Conservation (phyloP, 2,329 filamentous ascomycete species). For the Penicillium sp. region DNA sequence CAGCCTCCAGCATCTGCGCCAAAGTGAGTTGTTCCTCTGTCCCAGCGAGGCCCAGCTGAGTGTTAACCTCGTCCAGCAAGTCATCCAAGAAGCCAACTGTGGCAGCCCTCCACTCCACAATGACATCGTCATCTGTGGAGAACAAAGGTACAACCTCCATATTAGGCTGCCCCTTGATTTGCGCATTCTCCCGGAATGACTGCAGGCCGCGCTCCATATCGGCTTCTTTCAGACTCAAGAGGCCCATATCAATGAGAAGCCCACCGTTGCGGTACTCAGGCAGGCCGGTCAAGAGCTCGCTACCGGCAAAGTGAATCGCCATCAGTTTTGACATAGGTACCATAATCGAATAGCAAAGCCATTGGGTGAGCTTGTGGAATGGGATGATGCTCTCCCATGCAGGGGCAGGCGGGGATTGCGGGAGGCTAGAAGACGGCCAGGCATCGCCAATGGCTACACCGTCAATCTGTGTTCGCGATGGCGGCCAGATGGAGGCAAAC, state of each 20-base stretch:
- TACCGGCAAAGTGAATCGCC: conserved; percentile 76
- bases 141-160: conserved; percentile 75
- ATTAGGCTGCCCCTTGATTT: conserved; percentile 69
- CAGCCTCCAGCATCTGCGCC: conserved; percentile 90
- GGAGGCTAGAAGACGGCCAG: conserved; percentile 87
- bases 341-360: conserved; percentile 93
- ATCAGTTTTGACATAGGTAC: conserved; percentile 83
- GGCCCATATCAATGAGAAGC: conserved; percentile 79
- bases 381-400: conserved; percentile 82
- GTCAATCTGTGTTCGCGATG: conserved; percentile 81
- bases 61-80: conserved; percentile 69
- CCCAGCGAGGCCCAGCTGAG: conserved; percentile 66
- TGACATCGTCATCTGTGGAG: conserved; percentile 71
- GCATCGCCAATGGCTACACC: conserved; percentile 87
- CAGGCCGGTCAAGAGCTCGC: conserved; percentile 79
- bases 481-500: conserved; percentile 83
- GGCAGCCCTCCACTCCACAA: conserved; percentile 76
- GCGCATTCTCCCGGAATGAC: conserved; percentile 69
- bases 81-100: conserved; percentile 76
- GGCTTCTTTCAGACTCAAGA: conserved; percentile 71
- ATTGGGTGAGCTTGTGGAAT: conserved; percentile 93
- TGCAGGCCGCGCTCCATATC: conserved; percentile 71
- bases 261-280: conserved; percentile 94
- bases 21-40: conserved; percentile 67
- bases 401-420: conserved; percentile 63